Conservation (phyloP, 441 rosid genomes). For the Brassica balearica region DNA sequence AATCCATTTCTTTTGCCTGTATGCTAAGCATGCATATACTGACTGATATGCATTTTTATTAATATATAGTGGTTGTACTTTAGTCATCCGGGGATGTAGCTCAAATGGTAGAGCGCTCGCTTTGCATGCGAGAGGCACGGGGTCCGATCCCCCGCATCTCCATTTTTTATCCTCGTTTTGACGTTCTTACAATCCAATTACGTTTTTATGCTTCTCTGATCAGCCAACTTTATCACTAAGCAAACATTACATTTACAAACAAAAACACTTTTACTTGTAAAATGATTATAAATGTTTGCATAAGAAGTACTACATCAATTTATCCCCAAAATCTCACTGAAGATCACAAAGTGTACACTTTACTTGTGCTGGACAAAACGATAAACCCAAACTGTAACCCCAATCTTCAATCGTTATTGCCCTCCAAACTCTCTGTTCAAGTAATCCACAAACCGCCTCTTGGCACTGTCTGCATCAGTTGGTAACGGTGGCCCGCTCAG, state of each 20-base stretch:
- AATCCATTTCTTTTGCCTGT: not conserved
- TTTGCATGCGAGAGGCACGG: constrained; percentile 99
- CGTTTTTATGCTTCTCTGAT: too few species aligned
- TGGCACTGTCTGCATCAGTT: constrained; percentile 85
- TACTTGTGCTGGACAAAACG: not conserved
- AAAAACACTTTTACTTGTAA: too few species aligned
- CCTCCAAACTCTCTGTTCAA: constrained; percentile 83
- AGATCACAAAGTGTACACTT: constrained; percentile 8
- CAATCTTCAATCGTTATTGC: constrained; percentile 37
- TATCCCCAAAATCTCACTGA: constrained; percentile 4
- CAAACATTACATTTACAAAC: constrained; percentile 16
- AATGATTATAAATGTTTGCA: too few species aligned
- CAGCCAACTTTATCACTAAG: constrained; percentile 11
- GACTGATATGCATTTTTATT: too few species aligned
- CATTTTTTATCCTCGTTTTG: constrained; percentile 32
- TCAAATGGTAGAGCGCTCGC: constrained; percentile 99
- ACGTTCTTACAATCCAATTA: too few species aligned
- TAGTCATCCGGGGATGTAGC: constrained; percentile 72
- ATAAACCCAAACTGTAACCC: constrained; percentile 8
- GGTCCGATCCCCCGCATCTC: constrained; percentile 97
- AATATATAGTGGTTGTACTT: too few species aligned
- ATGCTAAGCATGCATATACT: not conserved
- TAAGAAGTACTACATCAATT: not conserved
- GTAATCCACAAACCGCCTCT: constrained; percentile 92
- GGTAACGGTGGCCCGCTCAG: constrained; percentile 87